phyloP scores from a whole-genome alignment of 2,329 filamentous ascomycete genomes.

The Hypoxylon sp. region DNA sequence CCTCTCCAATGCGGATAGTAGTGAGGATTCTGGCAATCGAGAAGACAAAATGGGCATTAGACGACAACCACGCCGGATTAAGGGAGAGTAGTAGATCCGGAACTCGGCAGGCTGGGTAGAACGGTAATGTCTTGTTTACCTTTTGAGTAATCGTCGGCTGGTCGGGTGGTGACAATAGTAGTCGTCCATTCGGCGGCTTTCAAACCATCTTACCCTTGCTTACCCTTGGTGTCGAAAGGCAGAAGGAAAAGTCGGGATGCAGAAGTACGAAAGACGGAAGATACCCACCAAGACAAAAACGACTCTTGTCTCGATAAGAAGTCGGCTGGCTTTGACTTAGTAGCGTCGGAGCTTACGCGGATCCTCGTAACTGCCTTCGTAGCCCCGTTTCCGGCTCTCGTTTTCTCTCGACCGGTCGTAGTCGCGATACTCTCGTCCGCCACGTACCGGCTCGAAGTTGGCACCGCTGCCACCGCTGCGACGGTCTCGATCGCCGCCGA shows the following conservation, averaged over 20 bases:
- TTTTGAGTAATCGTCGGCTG: conserved; percentile 27
- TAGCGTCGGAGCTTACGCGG: conserved; percentile 75
- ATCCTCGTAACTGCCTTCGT: conserved; percentile 87
- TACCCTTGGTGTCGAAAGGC: conserved; percentile 55
- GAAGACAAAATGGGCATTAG: conserved; percentile 6
- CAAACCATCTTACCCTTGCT: conserved; percentile 54
- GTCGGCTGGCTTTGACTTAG: conserved; percentile 43
- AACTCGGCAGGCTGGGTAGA: conserved; percentile 3
- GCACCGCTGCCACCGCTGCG: conserved; percentile 64
- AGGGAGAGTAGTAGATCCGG: conserved; percentile 6
- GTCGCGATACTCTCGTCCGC: conserved; percentile 67
- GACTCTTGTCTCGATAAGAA: conserved; percentile 57
- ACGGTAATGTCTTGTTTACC: conserved; percentile 30
- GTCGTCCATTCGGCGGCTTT: conserved; percentile 32
- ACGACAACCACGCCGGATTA: conserved; percentile 13
- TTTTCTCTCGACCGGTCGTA: conserved; percentile 69
- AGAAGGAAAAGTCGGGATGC: conserved; percentile 53
- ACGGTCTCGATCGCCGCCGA: conserved; percentile 52
- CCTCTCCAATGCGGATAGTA: conserved; percentile 48
- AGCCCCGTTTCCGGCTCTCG: conserved; percentile 75
- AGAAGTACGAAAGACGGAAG: conserved; percentile 54
- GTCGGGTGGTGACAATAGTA: background rate
- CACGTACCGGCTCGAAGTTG: conserved; percentile 86
- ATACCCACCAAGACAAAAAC: conserved; percentile 62
- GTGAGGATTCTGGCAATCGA: conserved; percentile 15